Conservation (phyloP, 176 grass and related monocot species). For the Avena eriantha region DNA sequence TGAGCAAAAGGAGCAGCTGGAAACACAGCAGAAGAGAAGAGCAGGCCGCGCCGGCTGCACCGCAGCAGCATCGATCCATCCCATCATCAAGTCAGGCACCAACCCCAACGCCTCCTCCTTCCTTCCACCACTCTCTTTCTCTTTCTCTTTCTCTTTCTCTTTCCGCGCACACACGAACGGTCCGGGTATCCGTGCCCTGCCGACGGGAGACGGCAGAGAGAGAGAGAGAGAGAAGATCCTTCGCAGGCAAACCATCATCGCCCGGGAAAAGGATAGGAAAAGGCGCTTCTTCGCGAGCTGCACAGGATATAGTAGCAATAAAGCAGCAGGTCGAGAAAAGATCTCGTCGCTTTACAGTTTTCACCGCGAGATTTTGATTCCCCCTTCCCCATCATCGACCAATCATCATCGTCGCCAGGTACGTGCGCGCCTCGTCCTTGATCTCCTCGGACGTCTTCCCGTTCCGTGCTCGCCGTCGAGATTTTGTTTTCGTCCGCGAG, state of each 20-base stretch:
- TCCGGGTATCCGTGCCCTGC: neutral
- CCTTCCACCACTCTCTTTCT: neutral
- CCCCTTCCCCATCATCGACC: neutral
- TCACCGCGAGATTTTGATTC: conserved; percentile 1
- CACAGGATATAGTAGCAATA: neutral
- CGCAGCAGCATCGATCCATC: neutral
- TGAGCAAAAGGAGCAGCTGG: neutral
- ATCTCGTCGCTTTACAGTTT: neutral
- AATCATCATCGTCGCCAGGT: conserved; percentile 4
- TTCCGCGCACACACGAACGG: neutral
- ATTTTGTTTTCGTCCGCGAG: neutral
- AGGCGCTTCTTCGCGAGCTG: neutral
- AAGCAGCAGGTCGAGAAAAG: neutral
- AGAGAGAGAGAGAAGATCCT: neutral
- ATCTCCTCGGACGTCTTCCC: neutral
- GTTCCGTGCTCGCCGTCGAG: neutral
- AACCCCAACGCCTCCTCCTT: neutral
- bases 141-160: neutral
- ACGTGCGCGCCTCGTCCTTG: neutral
- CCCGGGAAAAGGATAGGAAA: neutral
- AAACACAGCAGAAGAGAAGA: neutral
- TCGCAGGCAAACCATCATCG: neutral
- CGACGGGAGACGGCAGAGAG: neutral
- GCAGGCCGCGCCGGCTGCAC: neutral
- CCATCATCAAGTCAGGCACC: neutral